Evolutionary conservation across 2,329 filamentous ascomycete species (phyloP), one percentile per base, ranked within the genome.

Genomic region (Aspergillus sp.): DNA sequence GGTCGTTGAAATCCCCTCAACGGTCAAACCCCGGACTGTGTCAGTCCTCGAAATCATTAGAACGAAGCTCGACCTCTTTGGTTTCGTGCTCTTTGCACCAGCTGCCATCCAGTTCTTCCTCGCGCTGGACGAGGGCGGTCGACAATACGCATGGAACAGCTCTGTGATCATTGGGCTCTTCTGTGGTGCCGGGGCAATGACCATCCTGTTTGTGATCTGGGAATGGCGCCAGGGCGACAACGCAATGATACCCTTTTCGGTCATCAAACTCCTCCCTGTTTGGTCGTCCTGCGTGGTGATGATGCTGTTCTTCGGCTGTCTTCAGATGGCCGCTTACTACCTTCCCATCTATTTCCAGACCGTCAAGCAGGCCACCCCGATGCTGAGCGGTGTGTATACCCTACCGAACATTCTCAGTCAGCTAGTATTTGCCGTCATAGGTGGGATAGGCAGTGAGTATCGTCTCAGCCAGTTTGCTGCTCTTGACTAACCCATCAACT

Each of bases 101-200:
- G 74, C 76, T 34, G 73, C 83, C 43, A 64, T 83, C 55, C 79
- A 76, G 58, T 70, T 84, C 11, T 68, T 85, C 7, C 72, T 85
- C 3, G 81, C 80, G 6, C 70, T 85, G 34, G 78, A 84, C 59
- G 84, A 79, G 77, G 82, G 81, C 13, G 82, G 82, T 7, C 70
- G 76, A 36, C 64, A 76, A 20, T 78, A 80, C 50, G 47, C 81
- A 3, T 85, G 81, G 82, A 71, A 64, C 52, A 74, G 50, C 13
- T 42, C 57, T 0, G 71, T 66, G 65, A 74, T 11, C n/a, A 79
- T 64, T 1, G 64, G 73, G 17, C 74, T 83, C 64, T 66, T 73
- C 14, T 50, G 64, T 50, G 57, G 58, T 1, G 59, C 63, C 1
- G 47, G 53, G 4, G 40, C 49, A 6, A 57, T 57, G 2, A 51